phyloP scores from a whole-genome alignment of 768 basidiomycete species.

The Peribolospora kevripleyi region DNA sequence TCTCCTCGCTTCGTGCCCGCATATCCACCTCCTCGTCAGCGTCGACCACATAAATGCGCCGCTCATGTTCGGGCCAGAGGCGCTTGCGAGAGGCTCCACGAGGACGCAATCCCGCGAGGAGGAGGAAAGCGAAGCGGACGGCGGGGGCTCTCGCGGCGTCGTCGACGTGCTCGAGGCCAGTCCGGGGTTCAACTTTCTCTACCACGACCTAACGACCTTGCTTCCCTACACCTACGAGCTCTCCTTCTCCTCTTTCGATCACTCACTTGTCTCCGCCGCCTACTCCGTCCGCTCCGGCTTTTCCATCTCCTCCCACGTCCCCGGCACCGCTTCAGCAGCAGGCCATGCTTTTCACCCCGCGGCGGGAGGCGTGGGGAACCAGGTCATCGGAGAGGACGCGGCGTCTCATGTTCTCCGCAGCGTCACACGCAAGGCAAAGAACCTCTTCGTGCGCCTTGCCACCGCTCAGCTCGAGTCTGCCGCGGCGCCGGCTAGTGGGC shows the following conservation, averaged over 20 bases:
- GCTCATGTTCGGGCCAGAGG: slow-evolving; percentile 54
- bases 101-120: slow-evolving; percentile 23
- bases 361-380: neutral
- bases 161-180: neutral
- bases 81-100: slow-evolving; percentile 12
- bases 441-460: slow-evolving; percentile 50
- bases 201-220: slow-evolving; percentile 79
- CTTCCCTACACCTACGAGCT: slow-evolving; percentile 57
- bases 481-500: slow-evolving; percentile 16
- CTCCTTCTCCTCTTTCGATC: neutral
- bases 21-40: slow-evolving; percentile 60
- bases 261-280: neutral
- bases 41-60: slow-evolving; percentile 69
- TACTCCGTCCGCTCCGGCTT: slow-evolving; percentile 4
- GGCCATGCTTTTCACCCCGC: too few relatives aligned
- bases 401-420: slow-evolving; percentile 60
- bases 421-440: slow-evolving; percentile 66
- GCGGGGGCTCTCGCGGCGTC: neutral
- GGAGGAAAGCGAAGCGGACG: neutral
- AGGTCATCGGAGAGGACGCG: slow-evolving; percentile 42
- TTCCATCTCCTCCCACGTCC: slow-evolving; percentile 3
- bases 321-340: neutral
- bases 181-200: slow-evolving; percentile 33
- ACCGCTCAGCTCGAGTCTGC: slow-evolving; percentile 40
- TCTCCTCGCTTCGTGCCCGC: slow-evolving; percentile 43